Evolutionary conservation across 2,329 filamentous ascomycete species (phyloP), one percentile per base, ranked within the genome.

Genomic region (Exophiala sideris): DNA sequence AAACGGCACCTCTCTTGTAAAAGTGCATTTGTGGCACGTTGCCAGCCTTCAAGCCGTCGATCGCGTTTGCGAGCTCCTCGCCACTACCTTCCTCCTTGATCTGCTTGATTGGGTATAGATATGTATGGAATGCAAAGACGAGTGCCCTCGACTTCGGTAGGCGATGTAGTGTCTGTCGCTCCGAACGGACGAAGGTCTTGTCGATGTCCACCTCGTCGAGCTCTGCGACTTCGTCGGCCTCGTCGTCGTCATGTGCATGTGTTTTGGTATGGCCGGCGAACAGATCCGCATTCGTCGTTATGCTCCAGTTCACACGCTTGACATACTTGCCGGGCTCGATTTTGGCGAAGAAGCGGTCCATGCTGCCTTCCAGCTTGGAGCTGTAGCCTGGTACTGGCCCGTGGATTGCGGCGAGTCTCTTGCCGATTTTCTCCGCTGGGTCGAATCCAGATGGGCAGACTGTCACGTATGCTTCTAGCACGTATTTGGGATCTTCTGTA

Each of bases 101-200:
- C 47, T 81, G 73, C 36, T 62, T 61, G 6, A 86, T 65, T 1
- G 75, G 74, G 66, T 86, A 85, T 53, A 76, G 69, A 66, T 84
- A 86, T 12, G 83, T 86, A 67, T 85, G 83, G 66, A 85, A 81
- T 0, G 73, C 75, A 68, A 86, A 86, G 0, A 85, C 74, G 16
- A 86, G 46, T 6, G 80, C 81, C 48, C 73, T 71, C 0, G 74
- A 79, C 45, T 68, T 59, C 3, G 81, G 81, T 21, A 86, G 65
- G 1, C 83, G 74, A 69, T 85, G 81, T 33, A 87, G 66, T 1
- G 80, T 83, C 71, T 86, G 83, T 32, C 81, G 70, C 67, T 87
- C 83, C 58, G 75, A 80, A 3, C 83, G 71, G 18, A 86, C 50
- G 36, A 73, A 67, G 0, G 75, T 77, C 73, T 77, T 70, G 21